These are phyloP conservation scores for Solanum pennellii DNA, from an alignment of 257 asterid species.

Conservation along the genomic window DNA sequence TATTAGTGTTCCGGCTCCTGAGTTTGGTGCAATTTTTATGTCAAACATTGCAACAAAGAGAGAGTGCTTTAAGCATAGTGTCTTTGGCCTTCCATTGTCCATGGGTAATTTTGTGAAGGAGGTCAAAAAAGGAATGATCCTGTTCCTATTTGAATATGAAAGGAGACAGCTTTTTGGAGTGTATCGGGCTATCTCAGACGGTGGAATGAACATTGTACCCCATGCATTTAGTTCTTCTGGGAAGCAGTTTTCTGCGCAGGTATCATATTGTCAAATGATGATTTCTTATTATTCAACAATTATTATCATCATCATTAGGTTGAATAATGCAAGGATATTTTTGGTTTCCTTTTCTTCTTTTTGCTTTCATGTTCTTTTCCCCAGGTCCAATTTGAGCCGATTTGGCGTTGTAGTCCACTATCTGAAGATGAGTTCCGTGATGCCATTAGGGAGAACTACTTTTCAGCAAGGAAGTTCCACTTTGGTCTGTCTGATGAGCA, in stretches of 20 bases:
- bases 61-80: slow-evolving; percentile 39
- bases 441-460: slow-evolving; percentile 68
- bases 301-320: neutral
- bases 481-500: slow-evolving; percentile 63
- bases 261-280: slow-evolving; percentile 5
- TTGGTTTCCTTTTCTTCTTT: slow-evolving; percentile 1
- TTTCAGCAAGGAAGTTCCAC: slow-evolving; percentile 45
- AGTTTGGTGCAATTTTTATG: slow-evolving; percentile 85
- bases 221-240: slow-evolving; percentile 45
- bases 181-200: slow-evolving; percentile 64
- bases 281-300: neutral
- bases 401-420: slow-evolving; percentile 72
- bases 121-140: slow-evolving; percentile 66
- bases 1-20: slow-evolving; percentile 44
- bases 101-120: slow-evolving; percentile 40
- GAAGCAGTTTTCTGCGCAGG: slow-evolving; percentile 61
- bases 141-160: slow-evolving; percentile 66
- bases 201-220: slow-evolving; percentile 52
- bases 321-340: neutral
- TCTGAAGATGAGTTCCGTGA: slow-evolving; percentile 49
- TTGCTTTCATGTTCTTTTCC: slow-evolving; percentile 5
- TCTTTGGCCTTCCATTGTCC: slow-evolving; percentile 57
- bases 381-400: slow-evolving; percentile 48
- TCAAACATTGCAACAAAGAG: slow-evolving; percentile 36
- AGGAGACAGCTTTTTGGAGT: slow-evolving; percentile 71